Base-by-base conservation (phyloP, 2,329 filamentous ascomycete genomes). In the Alternaria burnsii region DNA sequence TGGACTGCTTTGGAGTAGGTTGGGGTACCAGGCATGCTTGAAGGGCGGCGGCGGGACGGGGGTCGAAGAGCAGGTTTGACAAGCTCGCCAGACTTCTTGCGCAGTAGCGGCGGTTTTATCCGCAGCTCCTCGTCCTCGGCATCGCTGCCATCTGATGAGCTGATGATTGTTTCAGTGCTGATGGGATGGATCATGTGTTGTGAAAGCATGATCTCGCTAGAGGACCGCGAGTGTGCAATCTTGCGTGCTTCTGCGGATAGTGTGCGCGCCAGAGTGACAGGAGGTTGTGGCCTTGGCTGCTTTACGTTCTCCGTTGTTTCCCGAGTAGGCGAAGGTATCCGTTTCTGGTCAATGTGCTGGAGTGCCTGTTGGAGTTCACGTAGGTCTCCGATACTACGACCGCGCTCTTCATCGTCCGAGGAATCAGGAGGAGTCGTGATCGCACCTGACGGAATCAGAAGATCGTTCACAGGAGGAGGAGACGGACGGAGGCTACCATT, bases 1-100 rank as follows among this genome's bases (percentile, higher is more conserved):
- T 99, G 95, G n/a, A 99, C 95, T 12, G 92, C 93, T 79, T 99
- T 99, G 69, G 91, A 91, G 76, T 94, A 98, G 9, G 94, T 95
- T 0, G 95, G 95, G 0, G 95, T 99, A 55, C 95, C 95, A 9
- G 95, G 95, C 92, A 98, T 97, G 82, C 94, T 98, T 4, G 92
- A 97, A 1, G 94, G 94, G 59, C 95, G 88, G 66, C 92, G 86
- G 66, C 87, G 87, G n/a, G 91, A 91, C 12, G 92, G 84, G 40
- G 90, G 88, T 52, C 95, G 89, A 52, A 99, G 86, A 20, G 95
- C 95, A 12, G 95, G 95, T 71, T 95, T 90, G 59, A 99, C 95
- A 36, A 99, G 86, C 81, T 99, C 95, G 34, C 95, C 95, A 40
- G 95, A 98, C 85, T 99, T 99, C 83, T 99, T 99, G 72, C 95